These are phyloP conservation scores for Bryoerythrophyllum caledonicum DNA, from an alignment of 225 moss, liverwort and hornwort species.

Conservation along the genomic window DNA sequence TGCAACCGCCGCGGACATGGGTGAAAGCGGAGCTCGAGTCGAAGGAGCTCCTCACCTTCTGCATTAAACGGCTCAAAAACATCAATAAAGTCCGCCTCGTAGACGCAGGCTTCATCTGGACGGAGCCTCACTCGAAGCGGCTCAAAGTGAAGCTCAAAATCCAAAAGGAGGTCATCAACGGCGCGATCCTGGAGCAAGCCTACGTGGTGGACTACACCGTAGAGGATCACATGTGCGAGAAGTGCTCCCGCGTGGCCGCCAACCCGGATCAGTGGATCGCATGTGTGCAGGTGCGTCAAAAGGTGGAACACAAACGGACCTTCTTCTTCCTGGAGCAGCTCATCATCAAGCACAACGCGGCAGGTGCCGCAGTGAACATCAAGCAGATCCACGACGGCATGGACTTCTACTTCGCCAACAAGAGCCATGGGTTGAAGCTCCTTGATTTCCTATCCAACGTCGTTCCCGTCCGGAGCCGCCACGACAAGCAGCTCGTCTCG, in stretches of 20 bases:
- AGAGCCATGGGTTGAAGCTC: slow-evolving; percentile 90
- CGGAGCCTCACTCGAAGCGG: slow-evolving; percentile 95
- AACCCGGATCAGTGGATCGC: slow-evolving; percentile 99
- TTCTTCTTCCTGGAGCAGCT: slow-evolving; percentile 95
- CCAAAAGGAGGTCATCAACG: slow-evolving; percentile 96
- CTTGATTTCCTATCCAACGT: slow-evolving; percentile 89
- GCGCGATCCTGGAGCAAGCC: slow-evolving; percentile 92
- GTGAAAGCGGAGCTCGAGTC: slow-evolving; percentile 95
- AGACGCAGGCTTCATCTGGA: slow-evolving; percentile 95
- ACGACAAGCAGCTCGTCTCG: slow-evolving; percentile 97
- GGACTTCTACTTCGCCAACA: slow-evolving; percentile 86
- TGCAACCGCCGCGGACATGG: slow-evolving; percentile 94
- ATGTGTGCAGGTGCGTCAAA: slow-evolving; percentile 89
- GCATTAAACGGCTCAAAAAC: slow-evolving; percentile 91
- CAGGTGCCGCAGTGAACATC: slow-evolving; percentile 83
- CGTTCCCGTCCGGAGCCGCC: slow-evolving; percentile 77
- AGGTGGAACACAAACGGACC: slow-evolving; percentile 96
- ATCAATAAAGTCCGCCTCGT: slow-evolving; percentile 85
- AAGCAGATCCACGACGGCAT: slow-evolving; percentile 97
- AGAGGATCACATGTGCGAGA: slow-evolving; percentile 98
- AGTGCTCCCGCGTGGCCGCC: slow-evolving; percentile 80
- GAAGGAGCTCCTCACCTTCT: slow-evolving; percentile 95
- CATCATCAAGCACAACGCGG: slow-evolving; percentile 85
- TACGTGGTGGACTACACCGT: slow-evolving; percentile 91
- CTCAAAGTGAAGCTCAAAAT: slow-evolving; percentile 95